Percentiles rank a stretch among this genome's conserved stretches.
Conservation (phyloP, 257 asterid genomes). For the Fraxinus americana region DNA sequence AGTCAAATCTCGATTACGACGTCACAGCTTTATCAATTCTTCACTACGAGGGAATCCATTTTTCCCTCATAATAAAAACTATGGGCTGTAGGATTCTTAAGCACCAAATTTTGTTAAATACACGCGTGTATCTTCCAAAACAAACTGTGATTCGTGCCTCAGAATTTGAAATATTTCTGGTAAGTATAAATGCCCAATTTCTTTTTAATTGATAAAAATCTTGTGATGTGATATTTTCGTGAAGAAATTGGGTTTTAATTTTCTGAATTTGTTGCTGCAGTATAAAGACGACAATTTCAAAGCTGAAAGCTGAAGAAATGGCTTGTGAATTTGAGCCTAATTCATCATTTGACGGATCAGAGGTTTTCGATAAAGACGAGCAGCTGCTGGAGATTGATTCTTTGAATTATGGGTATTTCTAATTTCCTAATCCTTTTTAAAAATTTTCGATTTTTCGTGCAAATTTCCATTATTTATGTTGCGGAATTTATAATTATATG, state of each 20-base stretch:
- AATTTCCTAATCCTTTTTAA: background rate
- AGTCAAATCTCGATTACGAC: background rate
- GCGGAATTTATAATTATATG: background rate
- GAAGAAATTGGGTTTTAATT: background rate
- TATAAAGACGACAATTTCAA: background rate
- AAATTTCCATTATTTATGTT: background rate
- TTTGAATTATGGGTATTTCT: slow-evolving; percentile 48
- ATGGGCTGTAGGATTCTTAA: background rate
- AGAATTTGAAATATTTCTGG: background rate
- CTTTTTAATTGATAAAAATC: background rate
- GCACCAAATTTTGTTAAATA: background rate
- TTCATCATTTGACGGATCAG: background rate
- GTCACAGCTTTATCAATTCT: background rate
- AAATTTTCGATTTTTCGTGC: background rate
- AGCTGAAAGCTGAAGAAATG: background rate
- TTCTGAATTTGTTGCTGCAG: slow-evolving; percentile 23
- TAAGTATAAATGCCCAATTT: background rate
- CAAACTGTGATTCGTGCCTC: background rate
- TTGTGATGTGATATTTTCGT: background rate
- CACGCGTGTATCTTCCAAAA: background rate
- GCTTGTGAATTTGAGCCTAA: slow-evolving; percentile 27
- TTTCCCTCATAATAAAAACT: slow-evolving; percentile 37
- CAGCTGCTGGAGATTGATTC: slow-evolving; percentile 27
- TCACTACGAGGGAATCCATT: slow-evolving; percentile 8
- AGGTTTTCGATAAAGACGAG: background rate